Base-by-base conservation (phyloP, 2,329 filamentous ascomycete genomes). In the Dactylellina leptospora region DNA sequence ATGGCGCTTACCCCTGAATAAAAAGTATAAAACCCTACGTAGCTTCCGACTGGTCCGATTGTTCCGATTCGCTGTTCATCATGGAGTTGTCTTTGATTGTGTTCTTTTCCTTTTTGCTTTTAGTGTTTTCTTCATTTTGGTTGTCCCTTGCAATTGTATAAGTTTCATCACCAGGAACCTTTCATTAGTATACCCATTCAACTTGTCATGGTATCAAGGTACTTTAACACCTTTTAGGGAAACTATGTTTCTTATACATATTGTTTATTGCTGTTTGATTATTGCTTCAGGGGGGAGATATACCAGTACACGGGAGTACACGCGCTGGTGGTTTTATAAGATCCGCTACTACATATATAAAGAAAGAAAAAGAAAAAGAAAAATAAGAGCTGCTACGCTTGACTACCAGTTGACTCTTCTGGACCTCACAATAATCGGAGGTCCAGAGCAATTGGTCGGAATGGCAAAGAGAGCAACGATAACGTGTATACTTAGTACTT, bases 391-490 rank as follows among this genome's bases (percentile, higher is more conserved):
- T 22, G 16, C 40, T 22, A 18, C 4, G 40, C 16, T 42, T 40
- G 36, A n/a, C 36, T 18, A n/a, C n/a, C 28, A 22, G 8, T n/a
- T 55, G 33, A 30, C 10, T 42, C 18, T 25, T 40, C 11, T 30
- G 4, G 27, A 45, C 50, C 42, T 60, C 55, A 48, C 55, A 60
- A 60, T 48, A 50, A 38, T 38, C 40, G 55, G 55, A 60, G 55
- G 55, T 45, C 20, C 27, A n/a, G 42, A 25, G 44, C 28, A 30
- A 18, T 48, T 33, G 38, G 1, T 4, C 6, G 48, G 48, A 16
- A 28, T 13, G 20, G 51, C 2, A 25, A 33, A 28, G 22, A 51
- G 55, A 36, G 42, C 25, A n/a, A 23, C 20, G 20, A 45, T n/a
- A 3, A 42, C 10, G 27, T 50, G 55, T 60, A 38, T 60, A 38